Evolutionary conservation across 768 basidiomycete species (phyloP), one percentile per base, ranked within the genome.

Genomic region (Tulasnella sp.): DNA sequence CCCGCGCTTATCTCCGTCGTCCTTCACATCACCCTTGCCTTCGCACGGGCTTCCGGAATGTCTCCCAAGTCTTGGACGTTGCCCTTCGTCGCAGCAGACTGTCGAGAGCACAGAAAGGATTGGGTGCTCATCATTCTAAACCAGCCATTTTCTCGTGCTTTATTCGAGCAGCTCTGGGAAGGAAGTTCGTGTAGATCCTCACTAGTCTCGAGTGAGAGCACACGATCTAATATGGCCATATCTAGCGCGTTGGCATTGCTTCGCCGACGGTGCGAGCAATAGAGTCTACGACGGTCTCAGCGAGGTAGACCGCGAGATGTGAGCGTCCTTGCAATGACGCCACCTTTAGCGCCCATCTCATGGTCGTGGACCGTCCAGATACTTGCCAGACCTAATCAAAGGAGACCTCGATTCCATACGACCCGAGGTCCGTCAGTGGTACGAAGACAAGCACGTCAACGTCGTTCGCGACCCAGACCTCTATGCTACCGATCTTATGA

Each of bases 401-500:
- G 97, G 96, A 34, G 97, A 99, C 79, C 80, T 98, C 35, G 97
- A 98, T 79, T 98, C 95, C 9, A 77, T 97, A 47, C 84, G 92
- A 12, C 79, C 83, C 1, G 91, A 95, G 62, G 95, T 96, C 6
- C 82, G 82, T 59, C 78, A 78, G 34, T 94, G 86, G 78, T 98
- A 97, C 78, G 78, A 81, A 12, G 22, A 78, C 81, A 0, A 82
- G 84, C 75, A 93, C 91, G 90, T 97, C 2, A 78, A 80, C 0
- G 81, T 96, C 41, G 77, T 87, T 0, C 80, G 87, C 68, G 95
- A 97, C 76, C 75, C 81, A 0, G 87, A 90, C 77, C 89, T 94
- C 78, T 80, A 93, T 77, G 86, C 93, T n/a, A 98, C 96, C 0
- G 97, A 99, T 79, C 84, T 99, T 72, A 94, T 92, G 90, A 99